Evolutionary conservation across 75 land plant genomes (phyloP), one percentile per base, ranked within the genome.

Genomic region (Cupressus sempervirens): DNA sequence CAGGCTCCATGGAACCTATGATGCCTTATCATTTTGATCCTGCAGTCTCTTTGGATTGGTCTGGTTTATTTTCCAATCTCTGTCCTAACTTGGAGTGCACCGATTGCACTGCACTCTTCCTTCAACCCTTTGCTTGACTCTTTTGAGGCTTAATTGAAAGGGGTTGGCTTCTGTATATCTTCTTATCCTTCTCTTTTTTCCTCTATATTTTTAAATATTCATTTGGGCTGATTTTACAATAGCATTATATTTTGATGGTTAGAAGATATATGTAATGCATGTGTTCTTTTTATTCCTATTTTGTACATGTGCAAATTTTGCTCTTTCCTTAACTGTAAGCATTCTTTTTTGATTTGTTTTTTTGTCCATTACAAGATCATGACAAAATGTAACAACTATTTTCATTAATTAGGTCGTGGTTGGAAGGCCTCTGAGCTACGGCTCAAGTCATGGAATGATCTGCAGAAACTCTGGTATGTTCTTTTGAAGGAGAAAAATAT

Each of bases 371-470:
- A 80, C 15, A 43, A 79, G 52, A 79, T 45, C 29, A 35, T 43
- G 9, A 43, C 14, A 45, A n/a, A 26, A 45, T 72, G 45, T 45
- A 43, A 79, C 26, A 11, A n/a, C 32, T 79, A n/a, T 43, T 26
- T 23, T 26, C 50, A 79, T 45, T 52, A 38, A 86, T 82, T 85
- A 95, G 99, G 98, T 52, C 87, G 99, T 76, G 88, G 98, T 87
- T 97, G 99, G 99, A 93, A 90, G 83, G 97, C 96, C 45, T 91
- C 91, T 56, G 99, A 97, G 85, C 85, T 95, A 87, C 93, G 98
- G 16, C 89, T 93, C 26, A 95, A 97, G 87, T 93, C 98, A 45
- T 96, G 99, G 99, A 98, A 97, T 88, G 99, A 97, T 84, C 94
- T 97, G 72, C 87, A 96, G 48, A 94, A 97, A 87, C 93, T 97